Evolutionary conservation across 2,329 filamentous ascomycete genomes (phyloP).

Genomic region (Xenoacremonium recifei): DNA sequence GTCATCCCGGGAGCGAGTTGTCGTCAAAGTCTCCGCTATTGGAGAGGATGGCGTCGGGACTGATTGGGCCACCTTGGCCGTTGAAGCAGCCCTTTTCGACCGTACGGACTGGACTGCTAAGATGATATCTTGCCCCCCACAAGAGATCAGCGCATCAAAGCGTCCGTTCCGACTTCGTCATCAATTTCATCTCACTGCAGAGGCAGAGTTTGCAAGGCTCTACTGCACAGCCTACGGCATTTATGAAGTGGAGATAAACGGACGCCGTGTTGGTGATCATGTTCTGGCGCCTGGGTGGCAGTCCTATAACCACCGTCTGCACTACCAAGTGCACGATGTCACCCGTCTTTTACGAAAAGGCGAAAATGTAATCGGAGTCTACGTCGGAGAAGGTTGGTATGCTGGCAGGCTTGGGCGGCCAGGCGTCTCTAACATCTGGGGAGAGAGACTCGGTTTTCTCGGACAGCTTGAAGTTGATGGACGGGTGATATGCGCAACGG

Average conservation of each 20-base stretch:
- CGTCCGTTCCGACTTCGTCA: neutral
- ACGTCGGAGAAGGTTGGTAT: constrained; percentile 48
- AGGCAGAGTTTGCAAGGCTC: constrained; percentile 30
- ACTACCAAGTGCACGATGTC: constrained; percentile 53
- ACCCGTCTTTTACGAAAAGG: constrained; percentile 31
- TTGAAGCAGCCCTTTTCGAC: constrained; percentile 30
- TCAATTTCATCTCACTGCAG: neutral
- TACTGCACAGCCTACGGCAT: constrained; percentile 46
- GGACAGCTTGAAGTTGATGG: constrained; percentile 18
- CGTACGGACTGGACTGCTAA: constrained; percentile 28
- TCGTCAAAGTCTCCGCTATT: constrained; percentile 29
- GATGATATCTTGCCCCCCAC: neutral
- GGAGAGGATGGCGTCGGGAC: constrained; percentile 14
- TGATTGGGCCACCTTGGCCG: constrained; percentile 6
- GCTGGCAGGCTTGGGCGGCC: constrained; percentile 29
- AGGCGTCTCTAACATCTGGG: constrained; percentile 9
- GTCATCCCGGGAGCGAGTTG: constrained; percentile 26
- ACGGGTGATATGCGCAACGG: constrained; percentile 26
- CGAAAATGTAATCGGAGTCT: constrained; percentile 33
- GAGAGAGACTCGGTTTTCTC: constrained; percentile 5
- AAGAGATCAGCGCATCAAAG: neutral
- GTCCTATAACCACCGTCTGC: constrained; percentile 44
- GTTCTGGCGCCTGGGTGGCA: constrained; percentile 51
- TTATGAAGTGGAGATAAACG: constrained; percentile 46
- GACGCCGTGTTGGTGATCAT: constrained; percentile 33